Conservation (phyloP, 768 basidiomycete genomes). For the Rhodotorula paludigena region DNA sequence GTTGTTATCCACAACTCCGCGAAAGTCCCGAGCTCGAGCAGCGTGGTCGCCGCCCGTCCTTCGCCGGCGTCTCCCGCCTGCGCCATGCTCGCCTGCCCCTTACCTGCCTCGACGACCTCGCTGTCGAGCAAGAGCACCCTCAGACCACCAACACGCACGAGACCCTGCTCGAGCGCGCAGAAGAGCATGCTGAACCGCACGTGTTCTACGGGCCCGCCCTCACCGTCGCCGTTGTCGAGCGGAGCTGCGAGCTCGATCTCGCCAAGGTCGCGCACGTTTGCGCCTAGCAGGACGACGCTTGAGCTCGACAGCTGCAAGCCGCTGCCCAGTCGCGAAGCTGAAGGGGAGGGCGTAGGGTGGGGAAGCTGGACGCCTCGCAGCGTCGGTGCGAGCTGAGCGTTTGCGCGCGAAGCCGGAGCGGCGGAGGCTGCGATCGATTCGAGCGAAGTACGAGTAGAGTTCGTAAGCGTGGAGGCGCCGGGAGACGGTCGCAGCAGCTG, state of each 20-base stretch:
- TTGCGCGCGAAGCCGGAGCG: background rate
- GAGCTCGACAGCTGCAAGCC: background rate
- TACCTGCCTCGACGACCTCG: background rate
- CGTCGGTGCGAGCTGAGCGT: background rate
- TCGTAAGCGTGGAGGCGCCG: too few species aligned
- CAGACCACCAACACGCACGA: slow-evolving; percentile 1
- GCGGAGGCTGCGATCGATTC: background rate
- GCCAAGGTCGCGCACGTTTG: background rate
- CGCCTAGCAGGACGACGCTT: background rate
- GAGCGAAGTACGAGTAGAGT: background rate
- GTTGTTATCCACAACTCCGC: slow-evolving; percentile 11
- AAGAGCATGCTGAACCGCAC: background rate
- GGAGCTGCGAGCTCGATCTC: background rate
- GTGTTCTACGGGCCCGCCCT: background rate
- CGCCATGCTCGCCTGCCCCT: background rate
- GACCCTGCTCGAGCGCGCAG: background rate
- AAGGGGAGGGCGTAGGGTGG: background rate
- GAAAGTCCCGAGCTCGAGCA: background rate
- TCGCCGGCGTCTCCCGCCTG: background rate
- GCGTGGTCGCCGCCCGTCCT: background rate
- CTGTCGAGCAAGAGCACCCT: slow-evolving; percentile 4
- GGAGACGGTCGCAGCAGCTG: too few species aligned
- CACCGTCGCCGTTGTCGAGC: background rate
- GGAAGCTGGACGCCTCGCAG: background rate
- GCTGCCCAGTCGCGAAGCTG: background rate